Base-by-base conservation (phyloP, 176 grass and related monocot genomes). In the Carex scoparia region DNA sequence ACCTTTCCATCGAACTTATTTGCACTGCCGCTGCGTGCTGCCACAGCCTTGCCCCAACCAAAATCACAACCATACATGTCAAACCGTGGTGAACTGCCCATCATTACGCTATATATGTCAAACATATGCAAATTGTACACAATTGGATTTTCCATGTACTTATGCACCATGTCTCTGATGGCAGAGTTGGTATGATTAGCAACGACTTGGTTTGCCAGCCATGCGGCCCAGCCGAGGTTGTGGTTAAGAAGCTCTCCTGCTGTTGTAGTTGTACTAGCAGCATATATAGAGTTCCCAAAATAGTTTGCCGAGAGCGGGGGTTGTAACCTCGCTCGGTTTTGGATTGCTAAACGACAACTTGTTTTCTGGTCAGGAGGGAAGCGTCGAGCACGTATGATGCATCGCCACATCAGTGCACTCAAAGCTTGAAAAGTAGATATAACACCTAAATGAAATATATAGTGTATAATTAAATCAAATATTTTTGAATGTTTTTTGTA, bases 21-120 rank as follows among this genome's bases (percentile, higher is more conserved):
- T 5, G 84, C 89, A 68, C 30, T 64, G 38, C 94, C 91, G 65
- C 94, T 94, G 35, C 91, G 84, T 18, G 61, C 78, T 5, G 94
- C 94, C 63, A 92, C 60, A 2, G 89, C 58, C 15, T 73, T 82
- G 7, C 91, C 94, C 94, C 82, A 97, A 11, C 89, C 94, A 10
- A 97, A 94, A 51, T 97, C 86, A 88, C 91, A 94, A 0, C 84
- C 89, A 80, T 87, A 97, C 78, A 92, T 77, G 28, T 89, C 73
- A 64, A 97, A 97, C 40, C 94, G 65, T 30, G 94, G 89, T 23
- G 94, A 97, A 88, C 94, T 90, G 8, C 88, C 86, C 33, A 94
- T 61, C 88, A 90, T 79, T 27, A 91, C 53, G 71, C 68, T 73
- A 12, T 9, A 4, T 4, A 44, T 48, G 32, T 88, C 88, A 49